These are phyloP conservation scores for Capsaspora owczarzaki DNA, from an alignment of 78 protist genomes.

Conservation along the genomic window DNA sequence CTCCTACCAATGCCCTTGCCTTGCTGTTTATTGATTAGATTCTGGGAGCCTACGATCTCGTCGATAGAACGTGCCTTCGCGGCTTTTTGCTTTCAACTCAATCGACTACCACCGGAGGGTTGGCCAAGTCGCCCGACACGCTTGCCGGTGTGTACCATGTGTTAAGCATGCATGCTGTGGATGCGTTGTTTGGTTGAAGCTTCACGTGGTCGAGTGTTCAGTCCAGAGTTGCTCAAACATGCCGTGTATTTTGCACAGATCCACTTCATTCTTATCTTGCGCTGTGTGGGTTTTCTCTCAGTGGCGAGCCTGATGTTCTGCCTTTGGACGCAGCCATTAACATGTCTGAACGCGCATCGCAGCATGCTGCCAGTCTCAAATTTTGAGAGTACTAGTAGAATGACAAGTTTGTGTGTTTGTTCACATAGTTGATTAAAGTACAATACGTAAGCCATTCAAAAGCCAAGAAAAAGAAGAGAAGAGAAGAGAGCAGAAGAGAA, in stretches of 20 bases:
- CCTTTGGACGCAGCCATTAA: not conserved
- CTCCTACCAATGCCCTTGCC: not conserved
- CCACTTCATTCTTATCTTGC: not conserved
- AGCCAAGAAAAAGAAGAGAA: no score
- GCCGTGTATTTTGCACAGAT: not conserved
- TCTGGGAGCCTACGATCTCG: not conserved
- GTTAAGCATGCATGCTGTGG: not conserved
- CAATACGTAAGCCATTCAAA: no score
- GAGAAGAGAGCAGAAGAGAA: no score
- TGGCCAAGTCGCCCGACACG: not conserved
- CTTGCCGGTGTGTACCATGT: not conserved
- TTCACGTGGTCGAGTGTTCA: no score
- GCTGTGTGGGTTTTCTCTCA: not conserved
- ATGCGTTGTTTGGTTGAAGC: not conserved
- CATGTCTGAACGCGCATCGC: not conserved
- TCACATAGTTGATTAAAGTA: no score
- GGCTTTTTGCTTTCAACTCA: not conserved
- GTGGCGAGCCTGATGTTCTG: not conserved
- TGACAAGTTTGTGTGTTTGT: no score
- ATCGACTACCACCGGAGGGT: not conserved
- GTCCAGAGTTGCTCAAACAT: no score
- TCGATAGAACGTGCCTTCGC: not conserved
- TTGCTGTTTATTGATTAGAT: not conserved
- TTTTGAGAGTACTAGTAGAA: no score
- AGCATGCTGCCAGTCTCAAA: no score